Percentiles rank a stretch among this genome's conserved stretches.
phyloP scores from a whole-genome alignment of 306 rosid species.

The Rubus parviflorus region DNA sequence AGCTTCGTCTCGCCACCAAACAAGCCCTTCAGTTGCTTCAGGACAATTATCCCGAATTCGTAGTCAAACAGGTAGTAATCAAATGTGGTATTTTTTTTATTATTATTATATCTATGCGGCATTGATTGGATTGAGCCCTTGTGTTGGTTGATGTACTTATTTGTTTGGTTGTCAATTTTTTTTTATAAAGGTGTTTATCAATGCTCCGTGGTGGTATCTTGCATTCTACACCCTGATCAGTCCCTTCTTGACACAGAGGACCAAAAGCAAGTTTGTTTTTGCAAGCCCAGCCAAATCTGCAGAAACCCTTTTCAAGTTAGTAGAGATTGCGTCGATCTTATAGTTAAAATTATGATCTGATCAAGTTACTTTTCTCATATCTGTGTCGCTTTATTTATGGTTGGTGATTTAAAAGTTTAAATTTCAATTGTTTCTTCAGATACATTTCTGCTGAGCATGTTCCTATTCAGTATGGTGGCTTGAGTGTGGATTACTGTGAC shows the following conservation, averaged over 20 bases:
- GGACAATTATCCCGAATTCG: constrained; percentile 94
- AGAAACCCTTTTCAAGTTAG: constrained; percentile 72
- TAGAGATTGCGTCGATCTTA: constrained; percentile 8
- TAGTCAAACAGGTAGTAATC: constrained; percentile 68
- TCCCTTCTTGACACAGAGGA: constrained; percentile 58
- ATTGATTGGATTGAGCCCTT: neutral
- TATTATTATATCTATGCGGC: neutral
- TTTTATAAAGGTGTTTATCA: constrained; percentile 50
- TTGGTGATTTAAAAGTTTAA: constrained; percentile 7
- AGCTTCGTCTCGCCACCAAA: constrained; percentile 76
- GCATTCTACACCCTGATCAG: constrained; percentile 53
- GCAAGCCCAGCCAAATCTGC: constrained; percentile 44
- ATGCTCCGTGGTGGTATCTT: constrained; percentile 66
- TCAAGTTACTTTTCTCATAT: neutral
- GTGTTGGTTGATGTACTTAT: neutral
- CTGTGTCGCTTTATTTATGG: neutral
- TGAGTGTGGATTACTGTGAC: constrained; percentile 87
- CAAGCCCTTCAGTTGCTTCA: constrained; percentile 88
- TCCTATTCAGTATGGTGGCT: constrained; percentile 88
- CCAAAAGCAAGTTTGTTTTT: constrained; percentile 62
- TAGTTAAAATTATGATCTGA: neutral
- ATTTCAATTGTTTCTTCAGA: constrained; percentile 36
- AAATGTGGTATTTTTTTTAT: neutral
- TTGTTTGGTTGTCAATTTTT: neutral
- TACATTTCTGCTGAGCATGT: constrained; percentile 84